Base-by-base conservation (phyloP, 768 basidiomycete genomes). In the Cystofilobasidium bisporidii region DNA sequence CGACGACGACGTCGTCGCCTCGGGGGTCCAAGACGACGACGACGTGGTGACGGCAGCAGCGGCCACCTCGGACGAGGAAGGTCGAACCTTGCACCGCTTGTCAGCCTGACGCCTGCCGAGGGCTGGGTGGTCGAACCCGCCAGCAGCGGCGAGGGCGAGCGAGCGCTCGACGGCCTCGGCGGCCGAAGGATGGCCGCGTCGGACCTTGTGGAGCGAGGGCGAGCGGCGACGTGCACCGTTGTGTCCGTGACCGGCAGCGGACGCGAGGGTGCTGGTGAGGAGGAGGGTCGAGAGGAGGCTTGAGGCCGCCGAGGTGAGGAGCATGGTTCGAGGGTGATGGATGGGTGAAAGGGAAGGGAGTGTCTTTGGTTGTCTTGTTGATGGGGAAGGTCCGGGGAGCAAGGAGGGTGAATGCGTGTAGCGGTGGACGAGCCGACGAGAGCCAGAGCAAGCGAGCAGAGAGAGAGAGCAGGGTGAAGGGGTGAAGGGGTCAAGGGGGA, bases 11-110 rank as follows among this genome's bases (percentile, higher is more conserved):
- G 45, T 47, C 10, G 61, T 6, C 10, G 45, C 17, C 20, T 17
- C 61, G 45, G 30, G 22, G 15, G 48, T 14, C 15, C n/a, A 33
- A 4, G 30, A 14, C 30, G 20, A 33, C 24, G 61, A 22, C 9
- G 43, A 24, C 9, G 61, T 28, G 4, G 62, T 22, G 17, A 26
- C 22, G 18, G 45, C 22, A n/a, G 62, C 20, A 53, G 62, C 48
- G 26, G 62, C 3, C 1, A 50, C n/a, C 15, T 48, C 33, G 36
- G 33, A 0, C 30, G 48, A 30, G 10, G 36, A 41, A 1, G 63
- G 26, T 5, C 18, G 50, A 26, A 64, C 50, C 63, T 64, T 64
- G 63, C 63, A 64, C 22, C 63, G 30, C 55, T 64, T 64, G 9
- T 45, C 63, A 3, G 36, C 20, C 2, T 3, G 17, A 5, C 55